Evolutionary conservation across 2,329 filamentous ascomycete species (phyloP), one percentile per base, ranked within the genome.

Genomic region (Colletotrichum sp.): DNA sequence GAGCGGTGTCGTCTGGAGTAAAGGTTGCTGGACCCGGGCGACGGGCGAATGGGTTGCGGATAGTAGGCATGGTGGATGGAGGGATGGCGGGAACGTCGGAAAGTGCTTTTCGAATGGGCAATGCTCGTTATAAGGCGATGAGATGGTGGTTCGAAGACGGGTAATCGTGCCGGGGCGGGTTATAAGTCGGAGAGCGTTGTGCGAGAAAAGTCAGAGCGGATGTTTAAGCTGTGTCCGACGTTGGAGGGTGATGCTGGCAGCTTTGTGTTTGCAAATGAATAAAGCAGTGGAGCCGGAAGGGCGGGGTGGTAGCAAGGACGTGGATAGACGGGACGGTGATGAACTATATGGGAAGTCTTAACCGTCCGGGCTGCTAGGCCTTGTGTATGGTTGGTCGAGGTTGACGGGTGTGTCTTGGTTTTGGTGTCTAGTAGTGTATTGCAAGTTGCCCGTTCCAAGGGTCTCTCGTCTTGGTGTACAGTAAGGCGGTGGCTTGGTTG

Each of bases 31-130:
- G 84, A 78, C 88, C 90, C 70, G 90, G 86, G 69, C 91, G 92
- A 80, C 91, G 91, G 72, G 90, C 87, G 82, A 95, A 94, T 34
- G 93, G 92, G 84, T 95, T 95, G 79, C 94, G 92, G 82, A 95
- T 94, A 25, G 55, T 59, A 77, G 92, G 90, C 93, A 95, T 95
- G 75, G 49, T 49, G 39, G 34, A 61, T 34, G 19, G 49, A 61
- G 61, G 30, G 30, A 22, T 32, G 36, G 70, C 70, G 59, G 57
- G n/a, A 39, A 16, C 13, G 44, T 68, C 65, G 59, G 59, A 36
- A 63, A 15, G 44, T 39, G 15, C 15, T 5, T 27, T 57, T 8
- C 9, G 7, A 11, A 34, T 30, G 49, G 22, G 44, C 27, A 66
- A 52, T 62, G 16, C 36, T n/a, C n/a, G 16, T 49, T 44, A n/a